phyloP scores from a whole-genome alignment of 352 stramenopile genomes.

The Globisporangium canariense region DNA sequence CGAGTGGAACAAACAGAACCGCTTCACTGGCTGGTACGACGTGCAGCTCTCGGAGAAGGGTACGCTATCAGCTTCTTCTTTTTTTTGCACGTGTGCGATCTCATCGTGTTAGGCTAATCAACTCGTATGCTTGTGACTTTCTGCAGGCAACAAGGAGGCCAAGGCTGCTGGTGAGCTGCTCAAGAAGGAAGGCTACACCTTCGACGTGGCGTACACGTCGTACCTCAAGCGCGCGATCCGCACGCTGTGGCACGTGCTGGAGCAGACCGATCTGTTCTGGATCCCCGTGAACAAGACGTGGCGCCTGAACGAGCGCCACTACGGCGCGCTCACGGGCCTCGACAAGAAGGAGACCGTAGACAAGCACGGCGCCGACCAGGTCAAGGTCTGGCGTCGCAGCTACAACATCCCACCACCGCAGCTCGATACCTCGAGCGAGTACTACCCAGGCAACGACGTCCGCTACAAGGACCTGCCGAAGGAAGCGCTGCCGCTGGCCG shows the following conservation, averaged over 20 bases:
- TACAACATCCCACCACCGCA: conserved; percentile 97
- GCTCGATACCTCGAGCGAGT: conserved; percentile 88
- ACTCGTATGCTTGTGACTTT: conserved; percentile 1
- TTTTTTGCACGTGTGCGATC: neutral
- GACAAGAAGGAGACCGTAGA: conserved; percentile 99
- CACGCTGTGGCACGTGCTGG: conserved; percentile 92
- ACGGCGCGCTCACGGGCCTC: conserved; percentile 96
- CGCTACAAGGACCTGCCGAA: conserved; percentile 88
- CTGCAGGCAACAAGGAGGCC: conserved; percentile 85
- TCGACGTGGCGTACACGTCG: conserved; percentile 95
- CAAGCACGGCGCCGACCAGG: conserved; percentile 94
- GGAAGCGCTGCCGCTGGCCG: conserved; percentile 86
- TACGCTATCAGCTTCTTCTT: neutral
- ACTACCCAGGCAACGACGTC: conserved; percentile 91
- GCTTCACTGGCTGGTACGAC: conserved; percentile 94
- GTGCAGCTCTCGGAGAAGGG: conserved; percentile 87
- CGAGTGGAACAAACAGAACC: conserved; percentile 95
- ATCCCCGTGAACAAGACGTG: conserved; percentile 94
- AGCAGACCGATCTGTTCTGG: conserved; percentile 94
- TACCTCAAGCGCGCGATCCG: conserved; percentile 94
- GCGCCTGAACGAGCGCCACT: conserved; percentile 98
- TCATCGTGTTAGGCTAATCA: neutral
- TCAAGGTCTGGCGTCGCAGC: conserved; percentile 95
- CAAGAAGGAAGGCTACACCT: conserved; percentile 90
- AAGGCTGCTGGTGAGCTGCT: conserved; percentile 87